Evolutionary conservation across 306 rosid genomes (phyloP), one percentile per base, ranked within the genome.

Genomic region (Vicia sativa): DNA sequence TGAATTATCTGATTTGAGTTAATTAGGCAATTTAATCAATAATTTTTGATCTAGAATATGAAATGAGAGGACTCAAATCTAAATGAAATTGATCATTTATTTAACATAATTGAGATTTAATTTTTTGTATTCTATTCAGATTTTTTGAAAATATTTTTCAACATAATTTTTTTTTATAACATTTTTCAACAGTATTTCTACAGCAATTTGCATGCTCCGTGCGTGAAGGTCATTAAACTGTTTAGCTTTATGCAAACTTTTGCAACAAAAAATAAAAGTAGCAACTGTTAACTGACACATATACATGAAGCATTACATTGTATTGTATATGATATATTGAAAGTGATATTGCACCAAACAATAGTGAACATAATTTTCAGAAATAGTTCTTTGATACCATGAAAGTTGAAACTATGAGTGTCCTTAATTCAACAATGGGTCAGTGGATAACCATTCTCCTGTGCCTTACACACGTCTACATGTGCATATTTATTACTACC

Each of bases 281-380:
- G 45, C 14, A 66, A 79, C 63, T 67, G 48, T 39, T 60, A 65
- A 34, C 56, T 63, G 78, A 78, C 63, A 54, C 65, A 34, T 23
- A 73, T 75, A 50, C 76, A 55, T 23, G 62, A 70, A 7, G 42
- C 42, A 54, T 26, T 54, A 54, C n/a, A 54, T 25, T 54, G 62
- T 18, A n/a, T n/a, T n/a, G n/a, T 23, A 57, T 6, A 38, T 49
- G 39, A 66, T 39, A 45, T 14, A 54, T 75, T 46, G 82, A 76
- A 29, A 68, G 74, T 54, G 87, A 76, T 75, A 42, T 70, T 59
- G 42, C 56, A 54, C 74, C 80, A 66, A 54, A 67, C 78, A 56
- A 39, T 25, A 34, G 23, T 37, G 16, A 50, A 25, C 35, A 25
- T 61, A 61, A 61, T 35, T 72, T 71, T 72, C 8, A 35, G n/a